Evolutionary conservation across 345 rosid species (phyloP), one percentile per base, ranked within the genome.

Genomic region (Bruguiera sexangula): DNA sequence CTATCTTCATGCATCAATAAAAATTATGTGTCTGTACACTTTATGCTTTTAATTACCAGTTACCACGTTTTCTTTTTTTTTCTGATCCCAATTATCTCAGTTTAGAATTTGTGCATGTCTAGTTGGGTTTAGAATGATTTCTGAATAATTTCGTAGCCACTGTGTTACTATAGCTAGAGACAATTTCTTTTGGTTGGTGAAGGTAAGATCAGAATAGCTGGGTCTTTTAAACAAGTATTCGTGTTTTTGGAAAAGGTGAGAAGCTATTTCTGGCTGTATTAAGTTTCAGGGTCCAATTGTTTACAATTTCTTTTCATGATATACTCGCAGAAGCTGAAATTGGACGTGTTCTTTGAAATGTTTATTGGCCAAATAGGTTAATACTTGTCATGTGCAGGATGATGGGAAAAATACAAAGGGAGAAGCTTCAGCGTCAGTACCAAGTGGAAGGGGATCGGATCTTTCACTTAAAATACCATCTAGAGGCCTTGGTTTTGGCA

Each of bases 391-490:
- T 72, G 46, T 73, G 68, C 84, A 87, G 91, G 84, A 20, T 78
- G 85, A 76, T 71, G 58, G 59, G 56, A 80, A 73, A 76, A 68
- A 54, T 19, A 66, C 37, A 75, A 80, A 55, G 65, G 83, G 74
- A n/a, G 83, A 76, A 75, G 73, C 74, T 61, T 73, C 80, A 16
- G 82, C 74, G 60, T 80, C 85, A 11, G 89, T 67, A 74, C 67
- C 87, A 5, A 82, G 80, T 67, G 86, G 69, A 63, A 80, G 82
- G 63, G 85, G 77, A 22, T 61, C 58, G 29, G 87, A 86, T 88
- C 95, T 94, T 81, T 91, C 89, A 22, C 91, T 94, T 68, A 88
- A 85, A 75, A 82, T 91, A 64, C 96, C 97, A 0, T 87, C 89
- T 60, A 82, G 79, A 69, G 75, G 85, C 18, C 24, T 63, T 63